These are phyloP conservation scores for Populus hybrid DNA, from an alignment of 441 rosid genomes.

Conservation along the genomic window DNA sequence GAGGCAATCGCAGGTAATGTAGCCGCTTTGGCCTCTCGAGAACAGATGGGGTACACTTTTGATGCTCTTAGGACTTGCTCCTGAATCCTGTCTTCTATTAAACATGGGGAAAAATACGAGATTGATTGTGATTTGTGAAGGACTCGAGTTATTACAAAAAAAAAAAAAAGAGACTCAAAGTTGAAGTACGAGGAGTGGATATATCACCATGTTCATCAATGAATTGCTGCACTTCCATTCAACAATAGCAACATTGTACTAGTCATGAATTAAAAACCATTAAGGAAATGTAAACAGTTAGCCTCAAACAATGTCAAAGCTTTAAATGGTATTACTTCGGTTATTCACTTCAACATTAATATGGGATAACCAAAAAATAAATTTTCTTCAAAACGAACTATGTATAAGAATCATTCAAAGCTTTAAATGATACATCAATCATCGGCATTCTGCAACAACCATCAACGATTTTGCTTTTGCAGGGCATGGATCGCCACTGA, in stretches of 20 bases:
- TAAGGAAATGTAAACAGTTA: background rate
- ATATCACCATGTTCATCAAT: no score
- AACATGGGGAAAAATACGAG: no score
- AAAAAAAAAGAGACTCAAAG: no score
- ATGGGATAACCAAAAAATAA: background rate
- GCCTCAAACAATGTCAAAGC: background rate
- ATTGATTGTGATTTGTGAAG: no score
- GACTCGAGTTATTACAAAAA: no score
- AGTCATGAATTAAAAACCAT: background rate
- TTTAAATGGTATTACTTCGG: background rate
- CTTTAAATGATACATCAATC: background rate
- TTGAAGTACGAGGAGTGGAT: no score
- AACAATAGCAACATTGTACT: background rate
- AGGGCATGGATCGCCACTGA: conserved; percentile 32
- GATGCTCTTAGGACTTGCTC: conserved; percentile 38
- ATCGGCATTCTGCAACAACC: conserved; percentile 34
- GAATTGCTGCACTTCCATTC: no score
- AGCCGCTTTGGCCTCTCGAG: conserved; percentile 80
- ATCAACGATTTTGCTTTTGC: conserved; percentile 20
- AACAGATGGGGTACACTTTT: conserved; percentile 81
- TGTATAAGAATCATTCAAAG: background rate
- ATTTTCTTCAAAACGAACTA: background rate
- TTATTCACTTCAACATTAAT: background rate
- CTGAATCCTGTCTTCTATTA: no score
- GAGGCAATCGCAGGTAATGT: conserved; percentile 89